Base-by-base conservation (phyloP, 257 asterid genomes). In the Solanum tarijense region DNA sequence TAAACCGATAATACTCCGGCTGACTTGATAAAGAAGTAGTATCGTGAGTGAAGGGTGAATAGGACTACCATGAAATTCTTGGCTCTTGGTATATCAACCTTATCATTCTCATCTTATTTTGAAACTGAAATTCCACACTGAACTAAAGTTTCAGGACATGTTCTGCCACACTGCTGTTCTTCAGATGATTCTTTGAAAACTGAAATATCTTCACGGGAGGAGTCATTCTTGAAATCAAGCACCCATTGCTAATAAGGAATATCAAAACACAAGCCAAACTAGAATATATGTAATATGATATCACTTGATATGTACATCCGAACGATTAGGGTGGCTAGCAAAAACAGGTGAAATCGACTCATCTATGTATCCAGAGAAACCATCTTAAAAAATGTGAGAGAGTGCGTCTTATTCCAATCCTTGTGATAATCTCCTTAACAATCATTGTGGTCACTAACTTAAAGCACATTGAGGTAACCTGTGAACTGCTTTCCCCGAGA, bases 301-400 rank as follows among this genome's bases (percentile, higher is more conserved):
- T 25, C 39, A 20, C 69, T n/a, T 48, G 13, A 46, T 18, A 82
- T 58, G 20, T 82, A 29, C 41, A 48, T 82, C 66, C 25, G 25
- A 58, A 58, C 25, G 66, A 58, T 58, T 55, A 20, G 66, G 66
- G 25, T 16, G 29, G 29, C 43, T 29, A 29, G 21, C 85, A 82
- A 82, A 78, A 82, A 5, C 85, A 82, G 31, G 85, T 82, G 31
- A 18, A 48, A 82, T 31, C 11, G 31, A 43, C 86, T 82, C 86
- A 82, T 48, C 39, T 25, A 27, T 48, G 20, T 10, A 31, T 52
- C 86, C 31, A 82, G 87, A 84, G 34, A 83, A 72, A 16, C 88
- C 88, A 36, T 87, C 82, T 52, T 31, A 32, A 72, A 85, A 87
- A 85, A 87, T 85, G 39, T 82, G 87, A 69, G 90, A 52, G 81